These are phyloP conservation scores for Monilinia laxa DNA, from an alignment of 2,329 filamentous ascomycete genomes.

Conservation along the genomic window DNA sequence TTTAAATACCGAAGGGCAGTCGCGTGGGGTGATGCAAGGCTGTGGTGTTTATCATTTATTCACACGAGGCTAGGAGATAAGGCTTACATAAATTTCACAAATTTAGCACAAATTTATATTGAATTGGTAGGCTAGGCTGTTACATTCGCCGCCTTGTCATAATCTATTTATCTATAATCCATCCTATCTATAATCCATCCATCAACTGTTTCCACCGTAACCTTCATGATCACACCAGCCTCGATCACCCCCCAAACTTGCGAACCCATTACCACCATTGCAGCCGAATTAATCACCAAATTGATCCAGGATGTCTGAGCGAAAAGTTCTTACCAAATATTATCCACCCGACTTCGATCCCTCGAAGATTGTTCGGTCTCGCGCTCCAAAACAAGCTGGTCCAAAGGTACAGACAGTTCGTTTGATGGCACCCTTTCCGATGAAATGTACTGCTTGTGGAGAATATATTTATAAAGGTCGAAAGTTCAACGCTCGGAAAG, in stretches of 20 bases:
- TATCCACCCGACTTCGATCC: slow-evolving; percentile 85
- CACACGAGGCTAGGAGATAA: not conserved
- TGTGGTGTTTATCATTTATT: slow-evolving; percentile 20
- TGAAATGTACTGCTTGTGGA: slow-evolving; percentile 67
- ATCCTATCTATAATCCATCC: not conserved
- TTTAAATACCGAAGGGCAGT: slow-evolving; percentile 10
- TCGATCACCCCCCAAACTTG: not conserved
- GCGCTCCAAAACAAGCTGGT: slow-evolving; percentile 68
- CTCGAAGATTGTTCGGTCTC: slow-evolving; percentile 68
- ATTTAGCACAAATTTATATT: not conserved
- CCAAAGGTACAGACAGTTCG: slow-evolving; percentile 84
- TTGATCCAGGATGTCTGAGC: slow-evolving; percentile 68
- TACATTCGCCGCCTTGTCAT: slow-evolving; percentile 9
- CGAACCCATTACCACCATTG: not conserved
- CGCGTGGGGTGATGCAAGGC: slow-evolving; percentile 22
- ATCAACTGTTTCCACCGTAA: slow-evolving; percentile 8
- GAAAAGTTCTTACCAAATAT: slow-evolving; percentile 72
- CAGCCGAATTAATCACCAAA: not conserved
- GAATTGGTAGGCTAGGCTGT: not conserved
- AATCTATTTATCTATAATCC: no score
- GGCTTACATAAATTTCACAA: slow-evolving; percentile 10
- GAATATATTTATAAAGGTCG: slow-evolving; percentile 91
- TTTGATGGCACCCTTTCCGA: slow-evolving; percentile 84
- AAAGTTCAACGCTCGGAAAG: slow-evolving; percentile 95
- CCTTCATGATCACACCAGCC: not conserved